These are phyloP conservation scores for Saccharomyces jurei DNA, from an alignment of 805 yeast genomes.

Conservation along the genomic window DNA sequence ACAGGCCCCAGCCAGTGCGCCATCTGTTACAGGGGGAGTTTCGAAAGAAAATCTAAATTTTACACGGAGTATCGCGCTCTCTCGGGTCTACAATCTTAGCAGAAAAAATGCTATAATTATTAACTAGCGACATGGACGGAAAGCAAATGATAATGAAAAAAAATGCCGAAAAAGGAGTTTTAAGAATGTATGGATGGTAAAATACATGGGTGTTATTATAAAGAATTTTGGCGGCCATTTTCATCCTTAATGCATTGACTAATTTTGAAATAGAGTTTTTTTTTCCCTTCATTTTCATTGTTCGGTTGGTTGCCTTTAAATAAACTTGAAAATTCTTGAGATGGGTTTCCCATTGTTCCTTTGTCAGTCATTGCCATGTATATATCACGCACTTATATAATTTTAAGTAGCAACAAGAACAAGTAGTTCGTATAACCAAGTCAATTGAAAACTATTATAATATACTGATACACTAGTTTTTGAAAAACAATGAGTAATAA, in stretches of 20 bases:
- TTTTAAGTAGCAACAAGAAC: background rate
- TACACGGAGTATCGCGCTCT: background rate
- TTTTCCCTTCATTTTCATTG: background rate
- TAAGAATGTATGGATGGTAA: background rate
- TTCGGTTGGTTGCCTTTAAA: background rate
- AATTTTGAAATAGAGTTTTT: background rate
- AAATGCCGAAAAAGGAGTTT: background rate
- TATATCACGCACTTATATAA: background rate
- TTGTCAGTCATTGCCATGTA: background rate
- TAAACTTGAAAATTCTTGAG: background rate
- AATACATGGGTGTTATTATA: background rate
- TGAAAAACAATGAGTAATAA: background rate
- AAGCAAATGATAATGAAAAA: background rate
- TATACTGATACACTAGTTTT: background rate
- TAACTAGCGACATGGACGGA: background rate
- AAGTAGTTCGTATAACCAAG: background rate
- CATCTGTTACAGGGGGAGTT: no score
- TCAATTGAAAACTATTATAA: background rate
- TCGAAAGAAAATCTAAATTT: background rate
- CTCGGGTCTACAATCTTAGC: background rate
- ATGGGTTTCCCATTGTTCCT: background rate
- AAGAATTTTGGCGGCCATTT: background rate
- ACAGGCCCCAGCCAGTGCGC: background rate
- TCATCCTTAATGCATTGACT: background rate
- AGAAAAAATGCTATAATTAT: background rate